Evolutionary conservation across 495 filamentous ascomycete species (phyloP).

Genomic region (Neurospora sp.): DNA sequence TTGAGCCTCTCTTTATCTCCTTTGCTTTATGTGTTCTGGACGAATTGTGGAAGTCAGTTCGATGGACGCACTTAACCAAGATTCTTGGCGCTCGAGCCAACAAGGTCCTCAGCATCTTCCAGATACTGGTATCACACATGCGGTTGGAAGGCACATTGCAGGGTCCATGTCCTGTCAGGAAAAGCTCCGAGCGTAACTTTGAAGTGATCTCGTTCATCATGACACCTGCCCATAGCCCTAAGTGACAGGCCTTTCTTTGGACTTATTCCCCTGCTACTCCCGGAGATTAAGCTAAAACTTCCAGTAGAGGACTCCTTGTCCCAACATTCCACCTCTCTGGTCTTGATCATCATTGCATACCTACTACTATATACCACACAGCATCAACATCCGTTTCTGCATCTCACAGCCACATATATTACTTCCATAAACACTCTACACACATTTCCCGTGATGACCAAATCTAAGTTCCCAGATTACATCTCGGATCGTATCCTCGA

Average conservation of each 20-base stretch:
- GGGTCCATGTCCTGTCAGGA: neutral
- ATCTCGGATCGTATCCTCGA: constrained; percentile 19
- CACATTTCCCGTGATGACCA: neutral
- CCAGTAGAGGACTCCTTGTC: neutral
- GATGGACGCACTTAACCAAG: neutral
- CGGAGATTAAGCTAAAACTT: neutral
- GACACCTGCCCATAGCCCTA: neutral
- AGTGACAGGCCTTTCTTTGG: neutral
- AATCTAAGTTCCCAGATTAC: neutral
- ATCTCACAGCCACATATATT: neutral
- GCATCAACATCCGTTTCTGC: neutral
- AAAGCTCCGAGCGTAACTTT: neutral
- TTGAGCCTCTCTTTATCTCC: neutral
- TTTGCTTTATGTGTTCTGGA: neutral
- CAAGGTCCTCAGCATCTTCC: neutral
- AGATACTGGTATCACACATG: neutral
- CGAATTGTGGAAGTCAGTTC: neutral
- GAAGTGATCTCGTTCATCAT: neutral
- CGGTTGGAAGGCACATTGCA: neutral
- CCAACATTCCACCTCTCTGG: neutral
- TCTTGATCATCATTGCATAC: neutral
- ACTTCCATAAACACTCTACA: too few relatives aligned
- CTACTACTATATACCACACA: neutral
- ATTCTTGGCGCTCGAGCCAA: neutral
- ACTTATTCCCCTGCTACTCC: neutral